Conservation (phyloP, 176 grass and related monocot genomes). For the Elymus sibiricus region DNA sequence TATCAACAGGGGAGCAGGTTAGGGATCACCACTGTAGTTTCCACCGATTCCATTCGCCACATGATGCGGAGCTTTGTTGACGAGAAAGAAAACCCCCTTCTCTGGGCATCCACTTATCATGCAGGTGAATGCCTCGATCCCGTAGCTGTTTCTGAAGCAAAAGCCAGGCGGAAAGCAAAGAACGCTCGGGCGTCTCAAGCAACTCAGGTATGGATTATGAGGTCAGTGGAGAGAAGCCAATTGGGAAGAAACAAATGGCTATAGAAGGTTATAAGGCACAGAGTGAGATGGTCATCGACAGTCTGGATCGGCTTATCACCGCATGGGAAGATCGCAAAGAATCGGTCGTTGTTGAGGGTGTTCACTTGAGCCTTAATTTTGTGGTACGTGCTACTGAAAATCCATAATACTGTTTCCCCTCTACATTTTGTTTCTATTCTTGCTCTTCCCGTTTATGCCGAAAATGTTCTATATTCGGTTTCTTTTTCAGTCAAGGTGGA, state of each 20-base stretch:
- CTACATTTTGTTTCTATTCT: neutral
- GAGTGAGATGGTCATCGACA: slow-evolving; percentile 96
- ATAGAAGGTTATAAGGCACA: slow-evolving; percentile 95
- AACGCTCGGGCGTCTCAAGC: slow-evolving; percentile 37
- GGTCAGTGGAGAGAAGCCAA: slow-evolving; percentile 42
- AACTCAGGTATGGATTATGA: slow-evolving; percentile 25
- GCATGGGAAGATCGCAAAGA: slow-evolving; percentile 86
- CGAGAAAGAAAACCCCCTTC: slow-evolving; percentile 86
- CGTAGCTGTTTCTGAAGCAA: slow-evolving; percentile 75
- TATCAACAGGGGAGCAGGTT: slow-evolving; percentile 77
- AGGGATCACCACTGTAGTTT: slow-evolving; percentile 85
- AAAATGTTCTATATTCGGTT: neutral
- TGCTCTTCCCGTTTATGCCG: neutral
- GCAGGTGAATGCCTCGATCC: slow-evolving; percentile 87
- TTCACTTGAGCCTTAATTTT: slow-evolving; percentile 97
- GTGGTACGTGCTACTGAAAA: slow-evolving; percentile 58
- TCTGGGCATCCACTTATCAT: slow-evolving; percentile 98
- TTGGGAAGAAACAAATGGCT: slow-evolving; percentile 90
- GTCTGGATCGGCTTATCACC: slow-evolving; percentile 83
- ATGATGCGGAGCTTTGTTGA: slow-evolving; percentile 97
- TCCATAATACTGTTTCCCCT: neutral
- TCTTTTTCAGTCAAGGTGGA: neutral
- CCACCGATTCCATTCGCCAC: slow-evolving; percentile 91
- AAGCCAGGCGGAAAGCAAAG: slow-evolving; percentile 69
- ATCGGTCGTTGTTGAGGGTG: slow-evolving; percentile 87